phyloP scores from a whole-genome alignment of 352 stramenopile genomes.

The Phytophthora fragariaefolia region DNA sequence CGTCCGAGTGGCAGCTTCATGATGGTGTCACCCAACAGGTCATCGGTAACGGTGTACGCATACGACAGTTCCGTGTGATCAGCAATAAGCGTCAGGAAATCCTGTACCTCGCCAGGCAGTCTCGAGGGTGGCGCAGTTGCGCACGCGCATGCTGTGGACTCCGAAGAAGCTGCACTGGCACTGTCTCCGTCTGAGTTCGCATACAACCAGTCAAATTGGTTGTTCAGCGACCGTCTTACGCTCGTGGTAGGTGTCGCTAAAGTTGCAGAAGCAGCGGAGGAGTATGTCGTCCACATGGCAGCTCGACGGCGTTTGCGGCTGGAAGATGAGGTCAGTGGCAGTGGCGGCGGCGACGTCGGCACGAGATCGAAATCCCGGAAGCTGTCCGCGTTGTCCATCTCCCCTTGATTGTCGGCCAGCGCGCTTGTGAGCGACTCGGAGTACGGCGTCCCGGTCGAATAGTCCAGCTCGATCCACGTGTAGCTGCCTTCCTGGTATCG shows the following conservation, averaged over 20 bases:
- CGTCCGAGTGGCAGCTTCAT: conserved; percentile 62
- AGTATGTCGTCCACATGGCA: conserved; percentile 34
- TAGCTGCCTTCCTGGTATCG: conserved; percentile 69
- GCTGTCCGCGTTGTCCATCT: conserved; percentile 37
- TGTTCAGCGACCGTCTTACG: conserved; percentile 27
- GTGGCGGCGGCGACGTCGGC: conserved; percentile 29
- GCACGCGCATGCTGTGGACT: conserved; percentile 27
- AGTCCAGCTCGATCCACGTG: conserved; percentile 75
- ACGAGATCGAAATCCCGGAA: conserved; percentile 46
- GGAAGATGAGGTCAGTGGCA: conserved; percentile 26
- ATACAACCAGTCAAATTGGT: conserved; percentile 42
- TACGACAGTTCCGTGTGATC: conserved; percentile 53
- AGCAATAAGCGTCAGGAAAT: conserved; percentile 55
- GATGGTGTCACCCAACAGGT: conserved; percentile 45
- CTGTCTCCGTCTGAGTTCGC: conserved; percentile 29
- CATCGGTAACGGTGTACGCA: conserved; percentile 42
- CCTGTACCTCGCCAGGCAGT: conserved; percentile 55
- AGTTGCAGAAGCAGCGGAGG: conserved; percentile 13
- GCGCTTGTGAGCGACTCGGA: conserved; percentile 45
- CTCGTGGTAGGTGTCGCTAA: conserved; percentile 19
- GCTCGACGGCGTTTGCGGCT: conserved; percentile 41
- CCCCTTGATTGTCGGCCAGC: conserved; percentile 43
- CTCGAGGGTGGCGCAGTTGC: conserved; percentile 41
- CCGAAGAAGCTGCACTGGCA: conserved; percentile 8
- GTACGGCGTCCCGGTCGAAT: conserved; percentile 55